A percentile compares a stretch with the other conserved stretches of the same genome.
Conservation (phyloP, 2,329 filamentous ascomycete genomes). For the Aquanectria penicillioides region DNA sequence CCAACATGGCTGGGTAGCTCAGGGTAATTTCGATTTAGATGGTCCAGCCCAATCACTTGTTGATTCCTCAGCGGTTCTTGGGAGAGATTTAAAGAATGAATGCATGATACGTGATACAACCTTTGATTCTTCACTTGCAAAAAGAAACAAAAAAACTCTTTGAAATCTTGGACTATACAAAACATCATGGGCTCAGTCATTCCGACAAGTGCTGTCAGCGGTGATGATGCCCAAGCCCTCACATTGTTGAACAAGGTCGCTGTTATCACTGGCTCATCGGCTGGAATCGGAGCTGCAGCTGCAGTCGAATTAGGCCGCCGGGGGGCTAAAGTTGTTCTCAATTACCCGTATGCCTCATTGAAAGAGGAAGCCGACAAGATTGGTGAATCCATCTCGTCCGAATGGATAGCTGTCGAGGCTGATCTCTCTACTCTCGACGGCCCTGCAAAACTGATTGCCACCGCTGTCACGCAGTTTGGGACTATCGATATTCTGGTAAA, state of each 20-base stretch:
- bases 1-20: too few relatives aligned
- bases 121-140: too few relatives aligned
- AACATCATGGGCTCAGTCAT: too few relatives aligned
- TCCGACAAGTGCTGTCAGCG: too few relatives aligned
- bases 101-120: too few relatives aligned
- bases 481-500: conserved; percentile 43
- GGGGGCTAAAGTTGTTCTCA: conserved; percentile 5
- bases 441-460: not conserved
- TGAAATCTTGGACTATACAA: too few relatives aligned
- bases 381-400: not conserved
- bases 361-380: not conserved
- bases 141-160: too few relatives aligned
- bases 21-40: too few relatives aligned
- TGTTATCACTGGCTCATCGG: conserved; percentile 10
- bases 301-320: not conserved
- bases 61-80: too few relatives aligned
- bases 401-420: conserved; percentile 7
- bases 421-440: conserved; percentile 5
- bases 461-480: conserved; percentile 20
- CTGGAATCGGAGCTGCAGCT: not conserved
- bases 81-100: too few relatives aligned
- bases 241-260: conserved; percentile 1
- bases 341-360: not conserved
- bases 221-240: too few relatives aligned
- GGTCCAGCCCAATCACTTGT: too few relatives aligned